Conservation (phyloP, 139 green algal genomes). For the Micractinium conductrix region DNA sequence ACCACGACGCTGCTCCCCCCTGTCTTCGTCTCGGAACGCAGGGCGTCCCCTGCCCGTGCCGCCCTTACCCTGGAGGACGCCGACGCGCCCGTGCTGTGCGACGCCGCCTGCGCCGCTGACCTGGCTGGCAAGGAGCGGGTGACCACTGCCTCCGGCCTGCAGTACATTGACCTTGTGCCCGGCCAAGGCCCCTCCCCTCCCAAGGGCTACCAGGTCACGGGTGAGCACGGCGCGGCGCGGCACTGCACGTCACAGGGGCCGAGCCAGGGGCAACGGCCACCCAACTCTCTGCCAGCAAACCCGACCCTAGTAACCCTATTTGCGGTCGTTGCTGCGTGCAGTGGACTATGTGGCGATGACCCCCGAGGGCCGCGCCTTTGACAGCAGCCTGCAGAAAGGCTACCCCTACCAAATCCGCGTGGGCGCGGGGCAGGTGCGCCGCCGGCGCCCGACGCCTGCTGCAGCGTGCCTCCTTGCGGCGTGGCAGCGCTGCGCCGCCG, state of each 20-base stretch:
- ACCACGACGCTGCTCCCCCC: no score
- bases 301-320: no score
- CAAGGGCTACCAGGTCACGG: conserved; percentile 59
- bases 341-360: conserved; percentile 94
- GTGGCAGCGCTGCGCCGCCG: no score
- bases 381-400: conserved; percentile 85
- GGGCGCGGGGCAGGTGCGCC: conserved; percentile 66
- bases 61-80: no score
- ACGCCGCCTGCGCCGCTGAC: conserved; percentile 61
- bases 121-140: conserved; percentile 61
- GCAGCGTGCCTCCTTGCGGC: no score
- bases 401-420: conserved; percentile 91
- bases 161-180: conserved; percentile 89
- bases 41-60: no score
- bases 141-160: conserved; percentile 80
- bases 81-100: conserved; percentile 65
- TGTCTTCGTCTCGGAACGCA: no score
- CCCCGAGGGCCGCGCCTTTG: conserved; percentile 79
- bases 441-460: no score
- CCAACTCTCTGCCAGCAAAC: no score
- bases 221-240: neutral
- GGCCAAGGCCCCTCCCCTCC: conserved; percentile 75
- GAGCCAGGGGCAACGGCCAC: no score
- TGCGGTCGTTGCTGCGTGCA: neutral
- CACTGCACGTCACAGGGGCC: no score